Evolutionary conservation across 441 rosid species (phyloP), one percentile per base, ranked within the genome.

Genomic region (Cnidoscolus chayamansa): DNA sequence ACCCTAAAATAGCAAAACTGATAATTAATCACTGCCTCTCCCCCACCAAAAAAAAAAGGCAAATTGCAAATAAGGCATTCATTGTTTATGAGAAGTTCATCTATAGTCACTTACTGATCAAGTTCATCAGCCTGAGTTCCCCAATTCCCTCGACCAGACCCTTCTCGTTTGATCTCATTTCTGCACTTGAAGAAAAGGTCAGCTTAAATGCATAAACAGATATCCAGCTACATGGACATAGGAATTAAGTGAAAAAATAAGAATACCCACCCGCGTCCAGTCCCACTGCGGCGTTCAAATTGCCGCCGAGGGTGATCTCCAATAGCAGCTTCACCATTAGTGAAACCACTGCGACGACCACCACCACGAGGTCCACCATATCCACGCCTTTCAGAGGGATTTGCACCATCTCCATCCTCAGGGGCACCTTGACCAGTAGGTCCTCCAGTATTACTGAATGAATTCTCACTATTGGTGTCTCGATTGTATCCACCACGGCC

Each of bases 111-210:
- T 89, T 64, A 94, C 98, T 71, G 86, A 71, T 87, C 50, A 78
- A 90, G 70, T 13, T 91, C 96, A 85, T 86, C 94, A 72, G 82
- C 73, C 5, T 82, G 67, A 63, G 85, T 81, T 81, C 97, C 98
- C 98, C 97, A 90, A 72, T 94, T 91, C 2, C 93, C 88, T 65
- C 86, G 90, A 50, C 98, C 97, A 81, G 88, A 68, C 20, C 97
- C 98, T 1, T 91, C 93, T 31, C 97, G 96, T 77, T 90, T 94
- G 49, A 84, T 0, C 72, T 86, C 97, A 71, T 68, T 86, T 70
- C 98, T 93, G 75, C 71, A 51, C 57, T 63, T 68, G 40, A 8
- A 37, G 25, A 60, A 37, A 54, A 1, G 64, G 62, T 37, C 48
- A 2, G 51, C 3, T 45, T 25, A 10, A 17, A n/a, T 63, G 37